phyloP scores from a whole-genome alignment of 1,284 basidiomycete species.

The Mycosarcoma mackinlayi region DNA sequence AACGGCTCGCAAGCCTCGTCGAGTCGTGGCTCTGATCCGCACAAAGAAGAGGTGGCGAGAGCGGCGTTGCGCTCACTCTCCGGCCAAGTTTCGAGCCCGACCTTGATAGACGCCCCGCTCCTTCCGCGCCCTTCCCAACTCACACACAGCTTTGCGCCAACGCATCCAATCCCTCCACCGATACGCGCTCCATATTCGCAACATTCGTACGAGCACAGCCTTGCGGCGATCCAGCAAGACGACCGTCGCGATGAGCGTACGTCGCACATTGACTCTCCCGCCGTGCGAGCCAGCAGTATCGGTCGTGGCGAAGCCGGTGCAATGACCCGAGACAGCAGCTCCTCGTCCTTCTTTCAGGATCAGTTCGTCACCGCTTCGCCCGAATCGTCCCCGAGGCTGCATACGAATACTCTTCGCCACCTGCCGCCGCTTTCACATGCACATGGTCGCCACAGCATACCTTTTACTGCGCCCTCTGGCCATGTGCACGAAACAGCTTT shows the following conservation, averaged over 20 bases:
- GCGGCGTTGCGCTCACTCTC: constrained; percentile 45
- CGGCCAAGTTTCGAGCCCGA: constrained; percentile 5
- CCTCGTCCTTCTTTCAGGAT: constrained; percentile 28
- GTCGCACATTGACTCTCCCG: background rate
- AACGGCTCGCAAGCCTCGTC: constrained; percentile 2
- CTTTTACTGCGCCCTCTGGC: background rate
- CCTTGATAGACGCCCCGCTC: constrained; percentile 5
- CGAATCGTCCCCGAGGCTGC: constrained; percentile 28
- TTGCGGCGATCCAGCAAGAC: background rate
- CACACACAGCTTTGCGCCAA: background rate
- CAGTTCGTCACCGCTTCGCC: constrained; percentile 27
- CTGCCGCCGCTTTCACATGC: constrained; percentile 4
- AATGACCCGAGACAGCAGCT: constrained; percentile 9
- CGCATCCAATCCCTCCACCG: constrained; percentile 6
- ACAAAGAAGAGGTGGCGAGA: constrained; percentile 44
- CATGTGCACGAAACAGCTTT: constrained; percentile 23
- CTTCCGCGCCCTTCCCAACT: constrained; percentile 5
- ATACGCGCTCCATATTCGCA: too few relatives aligned
- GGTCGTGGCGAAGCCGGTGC: background rate
- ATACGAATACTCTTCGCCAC: background rate
- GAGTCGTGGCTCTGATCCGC: constrained; percentile 13
- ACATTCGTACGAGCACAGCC: background rate
- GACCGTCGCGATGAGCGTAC: constrained; percentile 1
- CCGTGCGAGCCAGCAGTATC: background rate
- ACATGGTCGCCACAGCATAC: constrained; percentile 22